These are phyloP conservation scores for Fraxinus americana DNA, from an alignment of 257 asterid species.

Conservation along the genomic window DNA sequence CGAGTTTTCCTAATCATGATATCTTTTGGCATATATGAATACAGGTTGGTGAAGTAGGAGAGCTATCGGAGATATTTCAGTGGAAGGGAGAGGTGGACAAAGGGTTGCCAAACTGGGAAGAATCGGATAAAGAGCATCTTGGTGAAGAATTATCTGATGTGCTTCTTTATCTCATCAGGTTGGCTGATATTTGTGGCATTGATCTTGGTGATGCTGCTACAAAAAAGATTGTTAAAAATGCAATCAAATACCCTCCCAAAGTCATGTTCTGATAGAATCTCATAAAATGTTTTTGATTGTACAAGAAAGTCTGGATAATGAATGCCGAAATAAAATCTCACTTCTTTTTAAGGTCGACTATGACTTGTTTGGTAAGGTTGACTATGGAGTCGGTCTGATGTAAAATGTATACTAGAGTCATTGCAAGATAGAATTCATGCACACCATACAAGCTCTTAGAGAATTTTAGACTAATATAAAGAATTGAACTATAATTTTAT, in stretches of 20 bases:
- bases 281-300: background rate
- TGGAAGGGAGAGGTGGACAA: constrained; percentile 71
- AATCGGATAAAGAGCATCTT: constrained; percentile 59
- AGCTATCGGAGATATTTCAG: constrained; percentile 61
- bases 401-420: no score
- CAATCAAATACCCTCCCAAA: constrained; percentile 50
- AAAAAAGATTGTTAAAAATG: constrained; percentile 47
- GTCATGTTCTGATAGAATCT: no score
- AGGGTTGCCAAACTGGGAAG: constrained; percentile 62
- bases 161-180: constrained; percentile 53
- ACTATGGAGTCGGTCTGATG: no score
- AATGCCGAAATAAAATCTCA: constrained; percentile 3
- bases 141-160: constrained; percentile 72
- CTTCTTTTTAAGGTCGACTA: background rate
- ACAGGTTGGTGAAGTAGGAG: constrained; percentile 69
- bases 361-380: background rate
- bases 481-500: no score
- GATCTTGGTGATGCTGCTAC: constrained; percentile 56
- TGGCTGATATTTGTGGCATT: constrained; percentile 66
- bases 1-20: background rate
- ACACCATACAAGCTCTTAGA: no score
- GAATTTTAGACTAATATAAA: no score
- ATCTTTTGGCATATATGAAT: background rate
- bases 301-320: background rate
- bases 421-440: no score